phyloP scores from a whole-genome alignment of 2,329 filamentous ascomycete genomes.

The Podosphaera fusca region DNA sequence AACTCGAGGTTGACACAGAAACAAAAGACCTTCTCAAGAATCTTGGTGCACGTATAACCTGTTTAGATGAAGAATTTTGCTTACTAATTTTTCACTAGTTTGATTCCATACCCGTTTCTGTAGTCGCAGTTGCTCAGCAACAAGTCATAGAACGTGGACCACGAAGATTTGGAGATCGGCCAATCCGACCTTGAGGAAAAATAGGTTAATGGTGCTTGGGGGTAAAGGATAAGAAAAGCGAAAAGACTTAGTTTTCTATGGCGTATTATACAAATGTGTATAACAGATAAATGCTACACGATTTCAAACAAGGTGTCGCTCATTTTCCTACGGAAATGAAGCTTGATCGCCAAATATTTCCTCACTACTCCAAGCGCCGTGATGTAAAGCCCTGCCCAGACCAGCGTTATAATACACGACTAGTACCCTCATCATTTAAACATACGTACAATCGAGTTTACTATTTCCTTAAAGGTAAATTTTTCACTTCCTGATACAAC shows the following conservation, averaged over 20 bases:
- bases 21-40: slow-evolving; percentile 98
- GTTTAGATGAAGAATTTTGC: not conserved
- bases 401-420: too few relatives aligned
- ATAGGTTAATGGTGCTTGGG: slow-evolving; percentile 3
- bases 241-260: slow-evolving; percentile 2
- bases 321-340: slow-evolving; percentile 52
- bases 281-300: slow-evolving; percentile 36
- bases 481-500: too few relatives aligned
- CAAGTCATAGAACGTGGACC: slow-evolving; percentile 56
- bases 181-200: slow-evolving; percentile 21
- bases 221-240: not conserved
- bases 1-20: slow-evolving; percentile 87
- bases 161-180: slow-evolving; percentile 52
- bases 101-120: slow-evolving; percentile 92
- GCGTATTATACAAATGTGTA: slow-evolving; percentile 16
- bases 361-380: slow-evolving; percentile 4
- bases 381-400: too few relatives aligned
- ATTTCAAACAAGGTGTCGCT: slow-evolving; percentile 64
- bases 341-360: slow-evolving; percentile 73
- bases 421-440: too few relatives aligned
- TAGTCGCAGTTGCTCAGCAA: slow-evolving; percentile 71
- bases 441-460: too few relatives aligned
- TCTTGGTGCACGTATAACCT: slow-evolving; percentile 59
- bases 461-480: too few relatives aligned
- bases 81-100: slow-evolving; percentile 35